Base-by-base conservation (phyloP, 257 asterid species). In the Penstemon eatonii region DNA sequence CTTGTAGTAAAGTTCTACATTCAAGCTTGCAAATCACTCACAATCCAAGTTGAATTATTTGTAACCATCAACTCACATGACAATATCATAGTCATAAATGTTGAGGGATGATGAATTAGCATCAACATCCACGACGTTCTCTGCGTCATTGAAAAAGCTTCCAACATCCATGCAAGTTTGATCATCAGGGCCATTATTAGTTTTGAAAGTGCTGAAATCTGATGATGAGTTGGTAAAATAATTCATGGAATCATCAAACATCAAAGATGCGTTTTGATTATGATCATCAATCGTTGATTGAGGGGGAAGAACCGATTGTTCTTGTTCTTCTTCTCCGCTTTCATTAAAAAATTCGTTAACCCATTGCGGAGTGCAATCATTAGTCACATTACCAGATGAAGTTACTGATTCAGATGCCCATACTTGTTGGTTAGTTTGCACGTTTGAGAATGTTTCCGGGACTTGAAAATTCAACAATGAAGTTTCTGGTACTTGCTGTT, bases 71-170 rank as follows among this genome's bases (percentile, higher is more conserved):
- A 49, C 44, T 4, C 6, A 66, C 56, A 64, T 2, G 0, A 41
- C 56, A 64, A 56, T 55, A n/a, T 15, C 70, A 10, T 33, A 38
- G 33, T 12, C 63, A 9, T 59, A 45, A 36, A 36, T 37, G 8
- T 13, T 7, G 9, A 52, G 37, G 36, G 44, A 56, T 25, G 18
- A 15, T 15, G 33, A 25, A 36, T 47, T 50, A 12, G 52, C 72
- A 6, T 70, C 49, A n/a, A 64, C 71, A 55, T 75, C 63, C 1
- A 71, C 52, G 65, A 68, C 65, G 66, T 67, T 72, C 5, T 69
- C 80, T 5, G 66, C 80, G 3, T 79, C 80, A n/a, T 80, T 70
- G 8, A 76, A 65, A 18, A 76, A 73, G 74, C 55, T 73, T n/a
- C 75, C 74, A 12, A 47, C 65, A 11, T 50, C 33, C 50, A 44